A percentile compares a stretch with the other conserved stretches of the same genome.
Evolutionary conservation across 2,329 filamentous ascomycete genomes (phyloP).

Genomic region (Calonectria multiphialidica): DNA sequence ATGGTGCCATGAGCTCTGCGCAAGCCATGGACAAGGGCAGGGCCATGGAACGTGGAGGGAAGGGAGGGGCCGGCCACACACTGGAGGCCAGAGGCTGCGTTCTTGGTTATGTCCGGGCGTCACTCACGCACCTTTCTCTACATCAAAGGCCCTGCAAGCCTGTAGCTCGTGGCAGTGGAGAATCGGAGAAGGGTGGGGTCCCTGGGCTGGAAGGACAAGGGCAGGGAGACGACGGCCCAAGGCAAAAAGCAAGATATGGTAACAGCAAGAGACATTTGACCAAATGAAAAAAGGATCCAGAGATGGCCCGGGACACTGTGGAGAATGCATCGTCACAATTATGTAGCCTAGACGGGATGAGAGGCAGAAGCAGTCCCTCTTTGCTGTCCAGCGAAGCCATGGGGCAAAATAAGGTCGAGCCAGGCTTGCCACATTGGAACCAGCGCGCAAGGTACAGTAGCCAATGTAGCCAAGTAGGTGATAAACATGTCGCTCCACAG

Average conservation of each 20-base stretch:
- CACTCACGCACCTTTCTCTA: neutral
- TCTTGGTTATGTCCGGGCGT: too few species aligned
- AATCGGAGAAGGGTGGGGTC: slow-evolving; percentile 12
- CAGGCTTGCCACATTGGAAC: neutral
- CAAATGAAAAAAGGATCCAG: neutral
- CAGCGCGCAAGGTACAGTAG: neutral
- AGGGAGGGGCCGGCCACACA: neutral
- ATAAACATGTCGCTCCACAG: too few species aligned
- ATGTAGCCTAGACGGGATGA: neutral
- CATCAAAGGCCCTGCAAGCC: slow-evolving; percentile 3
- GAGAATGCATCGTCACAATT: slow-evolving; percentile 5
- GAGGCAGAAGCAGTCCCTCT: neutral
- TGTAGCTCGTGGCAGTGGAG: slow-evolving; percentile 26
- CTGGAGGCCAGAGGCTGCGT: neutral
- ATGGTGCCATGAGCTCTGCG: slow-evolving; percentile 11
- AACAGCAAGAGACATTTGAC: slow-evolving; percentile 3
- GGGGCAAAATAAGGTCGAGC: neutral
- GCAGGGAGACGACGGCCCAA: slow-evolving; percentile 10
- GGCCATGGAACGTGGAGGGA: neutral
- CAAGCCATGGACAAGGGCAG: neutral
- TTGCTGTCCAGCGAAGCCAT: neutral
- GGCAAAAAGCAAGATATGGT: slow-evolving; percentile 12
- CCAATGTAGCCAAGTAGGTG: too few species aligned
- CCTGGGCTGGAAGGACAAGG: slow-evolving; percentile 11
- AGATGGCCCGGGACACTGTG: neutral